Evolutionary conservation across 768 basidiomycete genomes (phyloP), one percentile per base, ranked within the genome.

Genomic region (Chalciporus pseudorubinellus): DNA sequence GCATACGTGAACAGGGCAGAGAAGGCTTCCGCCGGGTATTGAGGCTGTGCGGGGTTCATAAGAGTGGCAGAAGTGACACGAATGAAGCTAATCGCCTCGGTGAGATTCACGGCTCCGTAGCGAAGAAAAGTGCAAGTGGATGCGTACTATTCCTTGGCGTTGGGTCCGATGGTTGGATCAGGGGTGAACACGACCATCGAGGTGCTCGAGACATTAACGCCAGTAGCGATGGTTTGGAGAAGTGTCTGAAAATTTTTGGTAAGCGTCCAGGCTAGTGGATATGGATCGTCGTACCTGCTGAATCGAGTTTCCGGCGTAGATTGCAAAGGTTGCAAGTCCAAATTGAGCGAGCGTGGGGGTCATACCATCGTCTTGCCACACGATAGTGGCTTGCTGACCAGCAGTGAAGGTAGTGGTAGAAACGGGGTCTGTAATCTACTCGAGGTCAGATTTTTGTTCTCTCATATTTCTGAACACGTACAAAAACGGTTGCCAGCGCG

Each of bases 1-100:
- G 41, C 84, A 57, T 62, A 92, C 90, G 73, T 72, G 75, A 91
- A 93, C 60, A 79, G 80, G 56, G 91, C 79, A 7, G 89, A 90
- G 76, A 92, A 95, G 0, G 89, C 82, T 56, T 85, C 72, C 40
- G 77, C 79, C 4, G 77, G 78, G 71, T 73, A 87, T 48, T 79
- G 72, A 13, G 84, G 70, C 49, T 77, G 64, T 2, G 63, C 61
- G 24, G 81, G 42, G 64, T 87, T 81, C 65, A 76, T 85, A 39
- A 79, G 58, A 48, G 33, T 59, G 31, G 76, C 56, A 0, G 90
- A 91, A 51, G 87, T 79, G 61, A 88, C 71, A 43, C 89, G 88
- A 63, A 94, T 78, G 74, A 94, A 94, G 74, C 87, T 89, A 51
- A 48, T 20, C 18, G 21, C 16, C 29, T 3, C 39, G 11, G 34